phyloP scores from a whole-genome alignment of 306 rosid genomes.

The Begonia masoniana region DNA sequence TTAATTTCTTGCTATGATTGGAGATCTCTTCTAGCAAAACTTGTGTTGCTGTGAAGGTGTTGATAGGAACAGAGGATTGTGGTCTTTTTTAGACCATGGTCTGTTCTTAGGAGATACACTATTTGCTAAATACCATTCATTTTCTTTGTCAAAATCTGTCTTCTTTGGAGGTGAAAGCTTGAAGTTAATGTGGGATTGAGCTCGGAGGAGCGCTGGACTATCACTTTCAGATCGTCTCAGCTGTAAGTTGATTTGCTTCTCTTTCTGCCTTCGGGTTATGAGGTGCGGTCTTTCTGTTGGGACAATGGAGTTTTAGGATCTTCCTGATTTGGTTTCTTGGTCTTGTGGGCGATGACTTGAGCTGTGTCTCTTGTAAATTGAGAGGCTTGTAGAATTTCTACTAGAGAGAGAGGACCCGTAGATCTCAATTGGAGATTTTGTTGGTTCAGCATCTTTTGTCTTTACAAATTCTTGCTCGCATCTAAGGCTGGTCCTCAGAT shows the following conservation, averaged over 20 bases:
- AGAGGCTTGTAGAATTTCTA: conserved; percentile 82
- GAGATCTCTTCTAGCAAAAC: conserved; percentile 69
- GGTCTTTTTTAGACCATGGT: conserved; percentile 81
- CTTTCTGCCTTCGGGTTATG: conserved; percentile 65
- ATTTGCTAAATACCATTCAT: conserved; percentile 40
- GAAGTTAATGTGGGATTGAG: conserved; percentile 72
- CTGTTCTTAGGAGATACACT: conserved; percentile 71
- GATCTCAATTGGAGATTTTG: neutral
- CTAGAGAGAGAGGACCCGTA: neutral
- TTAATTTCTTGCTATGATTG: conserved; percentile 41
- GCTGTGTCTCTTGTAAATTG: conserved; percentile 71
- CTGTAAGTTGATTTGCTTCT: conserved; percentile 51
- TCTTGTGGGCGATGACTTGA: conserved; percentile 24
- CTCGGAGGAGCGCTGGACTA: conserved; percentile 51
- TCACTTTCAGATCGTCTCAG: conserved; percentile 10
- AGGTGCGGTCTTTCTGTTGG: conserved; percentile 54
- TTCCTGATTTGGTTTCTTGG: conserved; percentile 24
- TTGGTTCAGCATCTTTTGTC: no score
- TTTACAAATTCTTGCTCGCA: no score
- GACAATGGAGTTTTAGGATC: conserved; percentile 78
- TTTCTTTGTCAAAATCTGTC: conserved; percentile 50
- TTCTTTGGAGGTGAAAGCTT: conserved; percentile 80
- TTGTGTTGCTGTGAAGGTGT: conserved; percentile 31
- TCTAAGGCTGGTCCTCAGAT: no score
- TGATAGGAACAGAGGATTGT: conserved; percentile 80